Base-by-base conservation (phyloP, 176 grass and related monocot genomes). In the Oryza coarctata region DNA sequence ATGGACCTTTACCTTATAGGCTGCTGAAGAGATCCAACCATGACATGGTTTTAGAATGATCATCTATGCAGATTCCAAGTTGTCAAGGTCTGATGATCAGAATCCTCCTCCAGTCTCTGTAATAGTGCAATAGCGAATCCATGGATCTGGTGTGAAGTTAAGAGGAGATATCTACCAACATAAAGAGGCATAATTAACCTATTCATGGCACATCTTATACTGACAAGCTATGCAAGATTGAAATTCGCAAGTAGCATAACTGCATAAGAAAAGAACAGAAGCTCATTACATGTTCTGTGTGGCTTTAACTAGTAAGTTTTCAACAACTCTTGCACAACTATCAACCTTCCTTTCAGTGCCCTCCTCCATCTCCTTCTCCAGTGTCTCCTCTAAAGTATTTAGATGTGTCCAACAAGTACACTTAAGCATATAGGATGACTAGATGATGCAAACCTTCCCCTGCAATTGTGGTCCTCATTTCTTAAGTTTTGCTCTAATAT, bases 1-100 rank as follows among this genome's bases (percentile, higher is more conserved):
- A 38, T 35, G 10, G 12, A 23, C 36, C 7, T 61, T 38, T 65
- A 98, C 96, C 91, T 95, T 98, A 31, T 82, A 98, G 38, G 96
- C 93, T 27, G 96, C 96, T 22, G 93, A 93, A 45, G 96, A 86
- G 40, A 98, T 95, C 96, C 96, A 95, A 23, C 96, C 96, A 80
- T 95, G 96, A 87, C 93, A 98, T 63, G 83, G 96, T 70, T 89
- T 89, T 17, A 98, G 77, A 35, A 80, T 85, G 50, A 23, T 60
- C 65, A 23, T 62, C 64, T 95, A 98, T 6, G 89, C 85, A 44
- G 86, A 80, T 75, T 98, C 90, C 84, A 7, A 90, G 65, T 70
- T 98, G 67, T 12, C 76, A 98, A 79, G 65, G 68, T 89, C 86
- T 43, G 77, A 40, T 82, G 71, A 2, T 88, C 87, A 76, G 85